Conservation (phyloP, 225 moss, liverwort and hornwort species). For the Climacium dendroides region DNA sequence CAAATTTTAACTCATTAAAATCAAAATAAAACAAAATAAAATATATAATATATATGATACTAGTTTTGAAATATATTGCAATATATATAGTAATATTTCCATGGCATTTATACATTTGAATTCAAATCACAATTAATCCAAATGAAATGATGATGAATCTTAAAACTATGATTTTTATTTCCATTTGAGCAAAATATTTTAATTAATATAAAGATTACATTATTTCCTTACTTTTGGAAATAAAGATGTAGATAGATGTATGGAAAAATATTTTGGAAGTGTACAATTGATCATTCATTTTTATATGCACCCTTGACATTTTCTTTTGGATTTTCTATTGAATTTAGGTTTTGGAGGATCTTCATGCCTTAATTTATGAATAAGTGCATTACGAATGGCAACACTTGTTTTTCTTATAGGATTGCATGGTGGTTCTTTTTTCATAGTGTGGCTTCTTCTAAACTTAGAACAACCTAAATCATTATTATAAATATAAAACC, state of each 20-base stretch:
- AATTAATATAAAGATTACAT: too few relatives aligned
- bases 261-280: background rate
- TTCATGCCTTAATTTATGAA: too few relatives aligned
- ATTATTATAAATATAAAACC: background rate
- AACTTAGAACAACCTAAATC: background rate
- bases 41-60: background rate
- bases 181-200: rapidly evolving
- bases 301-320: background rate
- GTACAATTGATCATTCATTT: background rate
- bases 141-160: background rate
- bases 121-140: background rate
- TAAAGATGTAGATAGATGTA: background rate
- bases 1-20: too few relatives aligned
- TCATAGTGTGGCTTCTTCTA: background rate
- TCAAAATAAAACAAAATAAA: too few relatives aligned
- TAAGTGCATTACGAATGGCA: background rate
- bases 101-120: background rate
- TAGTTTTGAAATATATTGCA: background rate
- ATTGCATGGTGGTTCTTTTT: background rate
- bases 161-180: too few relatives aligned
- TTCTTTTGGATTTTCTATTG: background rate
- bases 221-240: background rate
- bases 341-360: background rate
- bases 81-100: background rate
- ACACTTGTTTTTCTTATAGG: background rate